These are phyloP conservation scores for Stenogyne calaminthoides DNA, from an alignment of 305 asterid species.

Conservation along the genomic window DNA sequence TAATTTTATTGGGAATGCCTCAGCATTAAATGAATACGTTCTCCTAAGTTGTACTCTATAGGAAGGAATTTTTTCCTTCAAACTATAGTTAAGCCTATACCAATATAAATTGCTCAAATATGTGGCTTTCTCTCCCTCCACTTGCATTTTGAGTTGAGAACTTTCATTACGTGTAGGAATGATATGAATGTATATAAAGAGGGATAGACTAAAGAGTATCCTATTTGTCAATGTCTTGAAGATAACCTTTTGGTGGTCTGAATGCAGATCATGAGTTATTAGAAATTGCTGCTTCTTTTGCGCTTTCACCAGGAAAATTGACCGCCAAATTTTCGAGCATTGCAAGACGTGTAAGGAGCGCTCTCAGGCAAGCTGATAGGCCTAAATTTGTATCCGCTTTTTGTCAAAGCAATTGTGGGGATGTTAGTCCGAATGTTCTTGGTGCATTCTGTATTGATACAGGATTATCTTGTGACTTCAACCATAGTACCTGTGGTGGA, in stretches of 20 bases:
- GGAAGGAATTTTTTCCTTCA: not conserved
- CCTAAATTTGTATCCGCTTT: slow-evolving; percentile 93
- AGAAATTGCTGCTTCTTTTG: slow-evolving; percentile 87
- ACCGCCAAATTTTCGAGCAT: slow-evolving; percentile 67
- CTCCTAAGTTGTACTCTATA: slow-evolving; percentile 5
- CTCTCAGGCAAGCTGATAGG: slow-evolving; percentile 69
- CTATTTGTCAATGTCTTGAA: slow-evolving; percentile 13
- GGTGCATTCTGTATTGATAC: slow-evolving; percentile 96
- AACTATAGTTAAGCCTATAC: not conserved
- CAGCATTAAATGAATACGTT: not conserved
- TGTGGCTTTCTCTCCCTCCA: not conserved
- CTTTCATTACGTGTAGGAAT: slow-evolving; percentile 16
- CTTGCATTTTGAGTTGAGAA: not conserved
- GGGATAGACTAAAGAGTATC: slow-evolving; percentile 17
- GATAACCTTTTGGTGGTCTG: slow-evolving; percentile 27
- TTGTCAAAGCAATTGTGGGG: slow-evolving; percentile 97
- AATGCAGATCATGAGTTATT: slow-evolving; percentile 85
- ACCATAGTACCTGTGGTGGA: slow-evolving; percentile 97
- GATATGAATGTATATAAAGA: slow-evolving; percentile 1
- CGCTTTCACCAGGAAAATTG: slow-evolving; percentile 65
- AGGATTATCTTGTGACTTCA: slow-evolving; percentile 93
- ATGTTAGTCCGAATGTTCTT: slow-evolving; percentile 97
- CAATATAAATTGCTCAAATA: not conserved
- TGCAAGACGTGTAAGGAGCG: slow-evolving; percentile 87
- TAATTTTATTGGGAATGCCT: not conserved